Conservation (phyloP, 2,329 filamentous ascomycete species). For the Capronia coronata region DNA sequence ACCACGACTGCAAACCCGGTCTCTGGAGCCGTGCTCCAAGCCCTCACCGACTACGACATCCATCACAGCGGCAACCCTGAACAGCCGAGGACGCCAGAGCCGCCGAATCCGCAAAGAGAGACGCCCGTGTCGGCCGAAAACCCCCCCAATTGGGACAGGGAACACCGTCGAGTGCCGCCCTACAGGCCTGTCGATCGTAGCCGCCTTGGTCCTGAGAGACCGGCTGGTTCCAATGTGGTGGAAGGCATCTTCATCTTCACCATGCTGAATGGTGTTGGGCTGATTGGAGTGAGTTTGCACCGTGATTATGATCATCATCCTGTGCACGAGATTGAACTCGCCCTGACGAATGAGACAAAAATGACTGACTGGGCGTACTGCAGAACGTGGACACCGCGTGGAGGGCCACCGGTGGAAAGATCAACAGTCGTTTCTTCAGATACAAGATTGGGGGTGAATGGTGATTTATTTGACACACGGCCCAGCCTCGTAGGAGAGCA, state of each 20-base stretch:
- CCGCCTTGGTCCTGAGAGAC: not conserved
- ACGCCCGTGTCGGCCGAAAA: constrained; percentile 24
- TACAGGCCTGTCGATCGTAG: constrained; percentile 36
- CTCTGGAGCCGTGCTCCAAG: constrained; percentile 7
- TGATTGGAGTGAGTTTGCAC: constrained; percentile 25
- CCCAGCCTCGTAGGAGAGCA: too few relatives aligned
- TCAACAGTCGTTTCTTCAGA: constrained; percentile 43
- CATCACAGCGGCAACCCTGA: constrained; percentile 15
- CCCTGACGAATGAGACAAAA: too few relatives aligned
- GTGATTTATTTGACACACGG: too few relatives aligned
- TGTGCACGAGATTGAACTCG: too few relatives aligned
- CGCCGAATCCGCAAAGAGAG: constrained; percentile 3
- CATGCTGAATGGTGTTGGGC: not conserved
- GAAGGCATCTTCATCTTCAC: constrained; percentile 3
- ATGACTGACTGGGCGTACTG: too few relatives aligned
- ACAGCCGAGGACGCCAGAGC: not conserved
- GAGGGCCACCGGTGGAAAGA: too few relatives aligned
- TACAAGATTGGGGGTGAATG: constrained; percentile 52
- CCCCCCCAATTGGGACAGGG: constrained; percentile 42
- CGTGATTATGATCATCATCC: constrained; percentile 26
- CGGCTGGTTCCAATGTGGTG: constrained; percentile 3
- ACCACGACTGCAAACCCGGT: constrained; percentile 14
- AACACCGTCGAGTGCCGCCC: constrained; percentile 44
- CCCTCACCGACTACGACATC: constrained; percentile 19
- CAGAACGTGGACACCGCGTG: too few relatives aligned